Conservation (phyloP, 352 stramenopile genomes). For the Phytophthora pini region DNA sequence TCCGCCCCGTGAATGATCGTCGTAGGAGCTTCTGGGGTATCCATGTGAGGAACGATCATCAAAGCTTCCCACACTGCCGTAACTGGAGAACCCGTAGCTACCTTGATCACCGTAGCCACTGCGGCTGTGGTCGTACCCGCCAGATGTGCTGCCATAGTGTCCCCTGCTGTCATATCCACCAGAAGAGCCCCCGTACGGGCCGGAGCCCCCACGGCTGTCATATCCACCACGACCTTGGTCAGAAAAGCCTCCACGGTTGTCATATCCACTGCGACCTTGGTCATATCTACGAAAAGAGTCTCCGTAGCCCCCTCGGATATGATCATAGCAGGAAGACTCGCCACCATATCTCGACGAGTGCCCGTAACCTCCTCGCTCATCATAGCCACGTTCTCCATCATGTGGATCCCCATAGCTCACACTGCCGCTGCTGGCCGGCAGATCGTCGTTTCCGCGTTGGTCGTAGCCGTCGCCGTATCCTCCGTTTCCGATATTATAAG, state of each 20-base stretch:
- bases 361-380: constrained; percentile 15
- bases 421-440: not conserved
- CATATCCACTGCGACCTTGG: constrained; percentile 31
- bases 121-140: constrained; percentile 22
- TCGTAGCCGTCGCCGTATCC: too few relatives aligned
- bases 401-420: not conserved
- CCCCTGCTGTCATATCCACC: constrained; percentile 25
- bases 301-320: constrained; percentile 15
- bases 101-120: constrained; percentile 34
- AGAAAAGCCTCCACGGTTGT: constrained; percentile 7
- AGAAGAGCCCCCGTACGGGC: constrained; percentile 16
- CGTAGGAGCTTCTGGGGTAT: constrained; percentile 18
- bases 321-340: constrained; percentile 16
- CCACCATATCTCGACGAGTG: not conserved
- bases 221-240: constrained; percentile 3
- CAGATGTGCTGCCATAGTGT: too few relatives aligned
- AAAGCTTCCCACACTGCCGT: not conserved
- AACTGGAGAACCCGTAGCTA: not conserved
- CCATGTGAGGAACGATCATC: constrained; percentile 33
- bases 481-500: too few relatives aligned
- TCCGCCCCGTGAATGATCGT: constrained; percentile 24
- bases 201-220: constrained; percentile 14
- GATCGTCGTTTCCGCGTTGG: too few relatives aligned
- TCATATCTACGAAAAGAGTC: constrained; percentile 19
- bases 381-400: constrained; percentile 12